These are phyloP conservation scores for Suillus spraguei DNA, from an alignment of 768 basidiomycete species.

Conservation along the genomic window DNA sequence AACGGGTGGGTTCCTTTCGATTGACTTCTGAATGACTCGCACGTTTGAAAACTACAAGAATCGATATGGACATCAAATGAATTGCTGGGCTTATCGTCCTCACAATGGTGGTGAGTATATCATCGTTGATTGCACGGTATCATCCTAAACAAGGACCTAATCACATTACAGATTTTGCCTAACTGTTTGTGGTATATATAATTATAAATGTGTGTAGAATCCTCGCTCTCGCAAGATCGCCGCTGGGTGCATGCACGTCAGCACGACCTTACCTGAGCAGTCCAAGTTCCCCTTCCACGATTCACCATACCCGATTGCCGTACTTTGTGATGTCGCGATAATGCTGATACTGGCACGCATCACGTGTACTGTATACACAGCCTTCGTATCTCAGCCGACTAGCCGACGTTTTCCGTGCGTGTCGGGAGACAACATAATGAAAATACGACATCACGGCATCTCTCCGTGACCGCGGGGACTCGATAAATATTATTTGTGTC, in stretches of 20 bases:
- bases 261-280: not conserved
- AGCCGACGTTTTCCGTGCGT: not conserved
- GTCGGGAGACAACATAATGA: slow-evolving; percentile 3
- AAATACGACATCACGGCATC: not conserved
- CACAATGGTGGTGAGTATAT: no score
- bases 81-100: not conserved
- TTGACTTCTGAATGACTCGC: not conserved
- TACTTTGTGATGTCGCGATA: not conserved
- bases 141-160: not conserved
- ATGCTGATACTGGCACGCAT: not conserved
- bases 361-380: not conserved
- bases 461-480: not conserved
- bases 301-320: slow-evolving; percentile 1
- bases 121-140: no score
- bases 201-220: not conserved
- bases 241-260: not conserved
- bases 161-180: not conserved
- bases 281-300: not conserved
- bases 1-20: not conserved
- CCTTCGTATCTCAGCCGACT: no score
- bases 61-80: not conserved
- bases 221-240: not conserved
- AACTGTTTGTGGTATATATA: not conserved
- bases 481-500: no score
- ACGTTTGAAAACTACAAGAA: not conserved